Base-by-base conservation (phyloP, 768 basidiomycete species). In the Amanita subjunquillea region DNA sequence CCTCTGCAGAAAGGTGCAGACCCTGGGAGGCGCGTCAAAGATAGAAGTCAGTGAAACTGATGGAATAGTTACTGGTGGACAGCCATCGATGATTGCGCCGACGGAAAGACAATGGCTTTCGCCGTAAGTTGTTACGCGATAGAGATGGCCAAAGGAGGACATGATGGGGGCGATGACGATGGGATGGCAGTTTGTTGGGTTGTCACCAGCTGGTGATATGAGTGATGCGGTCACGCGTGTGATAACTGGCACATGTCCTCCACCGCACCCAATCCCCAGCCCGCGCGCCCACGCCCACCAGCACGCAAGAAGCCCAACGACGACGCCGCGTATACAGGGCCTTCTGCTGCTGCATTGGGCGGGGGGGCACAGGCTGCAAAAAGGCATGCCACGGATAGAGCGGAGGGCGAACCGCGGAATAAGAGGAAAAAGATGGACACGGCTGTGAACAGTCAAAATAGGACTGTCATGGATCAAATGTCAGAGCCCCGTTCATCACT, bases 31-130 rank as follows among this genome's bases (percentile, higher is more conserved):
- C 9, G 20, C 32, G 34, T 48, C 25, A 40, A 49, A 7, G 29
- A 41, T 42, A 34, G n/a, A 39, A 15, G n/a, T 50, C 32, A 23
- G 36, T 34, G 59, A 51, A 22, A 34, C 17, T 3, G 42, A 47
- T 40, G 53, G 50, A 29, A 17, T 55, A 69, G 82, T 53, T 68
- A 96, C 95, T 37, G 95, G 95, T 50, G 95, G 95, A 58, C 92
- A 92, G 32, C 96, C 96, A 65, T 98, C 96, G 61, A 99, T 83
- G 68, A 99, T 97, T 34, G 91, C 92, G 12, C 96, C 96, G 34
- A 98, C 96, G 12, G 91, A 94, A 29, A 89, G 82, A 65, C 96
- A 97, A 66, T 99, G 96, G 57, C 89, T 92, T 73, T 99, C 96
- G 54, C 96, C 96, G 64, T 89, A 99, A 57, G 96, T 99, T 50